These are phyloP conservation scores for Candida sp. DNA, from an alignment of 1,139 yeast genomes.

Conservation along the genomic window DNA sequence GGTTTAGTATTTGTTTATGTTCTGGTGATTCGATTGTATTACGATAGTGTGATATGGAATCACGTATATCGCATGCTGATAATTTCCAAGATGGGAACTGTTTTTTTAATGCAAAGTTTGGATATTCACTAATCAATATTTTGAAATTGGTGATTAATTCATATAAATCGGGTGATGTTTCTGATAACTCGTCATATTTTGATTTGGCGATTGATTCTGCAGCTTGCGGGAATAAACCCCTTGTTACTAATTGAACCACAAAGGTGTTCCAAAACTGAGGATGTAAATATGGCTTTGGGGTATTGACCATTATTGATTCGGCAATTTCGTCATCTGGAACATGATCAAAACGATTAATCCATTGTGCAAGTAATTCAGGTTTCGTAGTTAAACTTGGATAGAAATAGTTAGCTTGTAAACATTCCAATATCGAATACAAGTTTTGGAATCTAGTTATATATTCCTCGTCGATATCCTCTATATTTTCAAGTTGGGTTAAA, in stretches of 20 bases:
- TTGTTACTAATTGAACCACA: conserved; percentile 50
- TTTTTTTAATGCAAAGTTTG: conserved; percentile 37
- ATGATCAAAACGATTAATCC: conserved; percentile 68
- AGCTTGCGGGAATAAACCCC: conserved; percentile 65
- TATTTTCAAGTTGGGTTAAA: conserved; percentile 13
- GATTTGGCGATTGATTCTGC: conserved; percentile 42
- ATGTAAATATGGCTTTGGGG: conserved; percentile 49
- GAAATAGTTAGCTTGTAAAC: conserved; percentile 55
- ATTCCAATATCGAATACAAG: conserved; percentile 49
- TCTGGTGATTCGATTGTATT: conserved; percentile 15
- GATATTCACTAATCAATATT: conserved; percentile 36
- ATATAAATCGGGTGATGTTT: conserved; percentile 22
- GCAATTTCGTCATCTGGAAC: conserved; percentile 52
- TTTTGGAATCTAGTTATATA: conserved; percentile 10
- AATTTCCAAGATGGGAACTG: conserved; percentile 51
- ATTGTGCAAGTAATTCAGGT: conserved; percentile 46
- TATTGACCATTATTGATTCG: conserved; percentile 39
- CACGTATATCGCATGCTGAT: conserved; percentile 49
- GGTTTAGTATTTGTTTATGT: conserved; percentile 28
- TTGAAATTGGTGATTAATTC: conserved; percentile 48
- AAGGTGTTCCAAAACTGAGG: conserved; percentile 63
- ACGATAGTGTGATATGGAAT: conserved; percentile 25
- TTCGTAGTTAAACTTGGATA: conserved; percentile 35
- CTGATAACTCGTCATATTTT: conserved; percentile 34
- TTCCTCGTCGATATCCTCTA: conserved; percentile 14